phyloP scores from a whole-genome alignment of 1,284 basidiomycete species.

The Omphalotus olearius region DNA sequence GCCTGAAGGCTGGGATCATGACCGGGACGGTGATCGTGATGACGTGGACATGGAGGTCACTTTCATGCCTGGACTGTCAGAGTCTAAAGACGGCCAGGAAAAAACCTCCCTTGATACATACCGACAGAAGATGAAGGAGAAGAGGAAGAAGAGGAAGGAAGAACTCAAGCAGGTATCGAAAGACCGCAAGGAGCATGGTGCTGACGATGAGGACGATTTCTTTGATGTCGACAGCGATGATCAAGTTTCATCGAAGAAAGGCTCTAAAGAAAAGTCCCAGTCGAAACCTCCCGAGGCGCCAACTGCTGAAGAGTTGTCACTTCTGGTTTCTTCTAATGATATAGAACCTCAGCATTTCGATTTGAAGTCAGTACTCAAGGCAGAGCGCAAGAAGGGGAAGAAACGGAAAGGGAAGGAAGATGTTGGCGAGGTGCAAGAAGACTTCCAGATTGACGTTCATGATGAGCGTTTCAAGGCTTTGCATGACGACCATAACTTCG shows the following conservation, averaged over 20 bases:
- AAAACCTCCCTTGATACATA: conserved; percentile 86
- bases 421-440: conserved; percentile 63
- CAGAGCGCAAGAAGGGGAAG: conserved; percentile 62
- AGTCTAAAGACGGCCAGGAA: conserved; percentile 49
- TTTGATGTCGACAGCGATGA: conserved; percentile 56
- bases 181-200: conserved; percentile 22
- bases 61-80: conserved; percentile 80
- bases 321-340: conserved; percentile 59
- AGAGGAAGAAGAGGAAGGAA: conserved; percentile 76
- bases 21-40: conserved; percentile 36
- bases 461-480: conserved; percentile 88
- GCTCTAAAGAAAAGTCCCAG: conserved; percentile 15
- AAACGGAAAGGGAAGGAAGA: conserved; percentile 42
- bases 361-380: conserved; percentile 85
- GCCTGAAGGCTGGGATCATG: conserved; percentile 77
- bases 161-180: conserved; percentile 41
- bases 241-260: conserved; percentile 26
- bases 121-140: conserved; percentile 84
- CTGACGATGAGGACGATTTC: conserved; percentile 57
- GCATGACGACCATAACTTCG: conserved; percentile 89
- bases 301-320: conserved; percentile 56
- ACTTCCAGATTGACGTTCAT: conserved; percentile 82
- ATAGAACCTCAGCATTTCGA: conserved; percentile 80
- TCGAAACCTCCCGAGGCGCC: background rate
- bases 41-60: conserved; percentile 90